Conservation (phyloP, 495 filamentous ascomycete genomes). For the Penicillium cinerascens region DNA sequence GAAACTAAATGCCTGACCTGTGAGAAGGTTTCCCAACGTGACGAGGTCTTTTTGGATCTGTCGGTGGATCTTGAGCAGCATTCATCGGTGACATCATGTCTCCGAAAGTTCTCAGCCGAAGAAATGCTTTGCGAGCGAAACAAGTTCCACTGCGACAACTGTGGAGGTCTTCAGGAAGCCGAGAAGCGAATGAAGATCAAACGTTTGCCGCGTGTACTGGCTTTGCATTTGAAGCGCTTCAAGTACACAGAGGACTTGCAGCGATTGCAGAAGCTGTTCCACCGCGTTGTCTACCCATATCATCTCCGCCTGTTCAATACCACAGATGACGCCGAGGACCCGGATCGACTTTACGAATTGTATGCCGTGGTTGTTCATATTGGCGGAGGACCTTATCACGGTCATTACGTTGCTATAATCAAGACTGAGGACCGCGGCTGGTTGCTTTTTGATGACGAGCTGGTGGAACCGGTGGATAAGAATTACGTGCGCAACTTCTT, state of each 20-base stretch:
- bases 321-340: slow-evolving; percentile 93
- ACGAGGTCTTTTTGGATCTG: slow-evolving; percentile 92
- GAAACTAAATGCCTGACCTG: slow-evolving; percentile 97
- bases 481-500: slow-evolving; percentile 97
- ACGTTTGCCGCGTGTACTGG: slow-evolving; percentile 83
- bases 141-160: slow-evolving; percentile 98
- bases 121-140: slow-evolving; percentile 99
- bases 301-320: slow-evolving; percentile 97
- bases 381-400: slow-evolving; percentile 95
- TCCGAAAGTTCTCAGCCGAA: slow-evolving; percentile 93
- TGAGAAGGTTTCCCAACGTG: slow-evolving; percentile 89
- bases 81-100: slow-evolving; percentile 91
- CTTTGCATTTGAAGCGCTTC: slow-evolving; percentile 92
- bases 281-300: slow-evolving; percentile 95
- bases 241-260: slow-evolving; percentile 96
- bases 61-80: slow-evolving; percentile 96
- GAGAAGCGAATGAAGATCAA: slow-evolving; percentile 99
- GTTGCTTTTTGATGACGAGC: slow-evolving; percentile 95
- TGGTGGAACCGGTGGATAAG: slow-evolving; percentile 97
- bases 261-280: slow-evolving; percentile 91
- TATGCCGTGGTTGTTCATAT: slow-evolving; percentile 99
- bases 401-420: slow-evolving; percentile 96
- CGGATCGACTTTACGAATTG: slow-evolving; percentile 90
- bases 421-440: slow-evolving; percentile 96
- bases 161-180: slow-evolving; percentile 93